Percentiles rank a stretch among this genome's conserved stretches.
phyloP scores from a whole-genome alignment of 169 alveolate species.

The Eimeria nieschulzi region DNA sequence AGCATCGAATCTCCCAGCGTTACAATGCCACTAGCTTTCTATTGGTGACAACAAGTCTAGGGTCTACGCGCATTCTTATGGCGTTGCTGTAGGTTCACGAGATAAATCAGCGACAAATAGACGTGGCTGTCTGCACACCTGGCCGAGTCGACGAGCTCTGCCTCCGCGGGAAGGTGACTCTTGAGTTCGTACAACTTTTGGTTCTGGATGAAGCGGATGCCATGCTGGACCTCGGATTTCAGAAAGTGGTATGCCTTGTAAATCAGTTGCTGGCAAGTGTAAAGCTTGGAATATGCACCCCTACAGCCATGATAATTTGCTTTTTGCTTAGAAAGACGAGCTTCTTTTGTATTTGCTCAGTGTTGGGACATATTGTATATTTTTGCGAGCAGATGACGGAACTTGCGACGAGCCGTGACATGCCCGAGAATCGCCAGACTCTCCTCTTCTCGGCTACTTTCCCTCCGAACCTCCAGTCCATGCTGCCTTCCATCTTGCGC shows the following conservation, averaged over 20 bases:
- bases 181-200: conserved; percentile 85
- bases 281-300: too few species aligned
- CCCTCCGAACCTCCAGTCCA: neutral
- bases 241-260: conserved; percentile 86
- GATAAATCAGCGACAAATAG: conserved; percentile 31
- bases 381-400: conserved; percentile 7
- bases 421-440: conserved; percentile 46
- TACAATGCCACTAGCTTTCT: too few species aligned
- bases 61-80: neutral
- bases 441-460: conserved; percentile 40
- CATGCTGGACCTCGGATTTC: conserved; percentile 97
- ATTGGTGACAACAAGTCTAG: too few species aligned
- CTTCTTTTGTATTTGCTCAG: too few species aligned
- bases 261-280: neutral
- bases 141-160: conserved; percentile 40
- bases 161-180: conserved; percentile 1
- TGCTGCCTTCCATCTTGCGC: conserved; percentile 6
- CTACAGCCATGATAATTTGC: too few species aligned
- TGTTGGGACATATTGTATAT: too few species aligned
- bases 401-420: conserved; percentile 2
- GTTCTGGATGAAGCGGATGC: conserved; percentile 99
- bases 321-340: too few species aligned
- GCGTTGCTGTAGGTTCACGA: neutral
- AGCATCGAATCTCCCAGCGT: too few species aligned
- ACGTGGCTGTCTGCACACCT: conserved; percentile 54